Conservation (phyloP, 352 stramenopile genomes). For the Pythium chondricola region DNA sequence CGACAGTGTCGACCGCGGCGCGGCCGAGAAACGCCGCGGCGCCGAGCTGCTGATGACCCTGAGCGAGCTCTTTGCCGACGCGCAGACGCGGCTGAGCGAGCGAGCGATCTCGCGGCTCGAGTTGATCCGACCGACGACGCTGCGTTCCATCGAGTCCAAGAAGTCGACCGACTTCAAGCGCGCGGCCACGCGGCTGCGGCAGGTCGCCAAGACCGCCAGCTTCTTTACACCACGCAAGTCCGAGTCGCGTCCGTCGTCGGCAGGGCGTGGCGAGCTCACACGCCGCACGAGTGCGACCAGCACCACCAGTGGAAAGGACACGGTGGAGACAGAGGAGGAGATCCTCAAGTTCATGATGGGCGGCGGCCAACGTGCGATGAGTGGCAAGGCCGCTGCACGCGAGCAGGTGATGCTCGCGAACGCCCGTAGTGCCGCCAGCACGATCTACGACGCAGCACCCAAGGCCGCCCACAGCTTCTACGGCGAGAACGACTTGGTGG, state of each 20-base stretch:
- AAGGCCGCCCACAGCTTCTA: constrained; percentile 76
- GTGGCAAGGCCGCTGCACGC: constrained; percentile 48
- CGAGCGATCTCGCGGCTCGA: constrained; percentile 39
- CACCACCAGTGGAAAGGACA: not conserved
- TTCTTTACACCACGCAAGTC: constrained; percentile 49
- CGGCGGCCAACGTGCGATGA: constrained; percentile 33
- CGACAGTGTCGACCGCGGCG: constrained; percentile 20
- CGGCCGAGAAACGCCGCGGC: constrained; percentile 54
- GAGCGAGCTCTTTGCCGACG: constrained; percentile 43
- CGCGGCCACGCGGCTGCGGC: constrained; percentile 58
- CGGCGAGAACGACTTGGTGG: constrained; percentile 47
- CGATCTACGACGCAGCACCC: constrained; percentile 31
- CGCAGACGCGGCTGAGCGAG: constrained; percentile 45
- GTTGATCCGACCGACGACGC: constrained; percentile 34
- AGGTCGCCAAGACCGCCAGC: constrained; percentile 37
- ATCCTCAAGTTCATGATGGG: not conserved
- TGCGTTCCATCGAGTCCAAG: constrained; percentile 48
- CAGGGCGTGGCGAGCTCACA: no score
- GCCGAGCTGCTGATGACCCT: constrained; percentile 66
- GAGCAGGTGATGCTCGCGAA: constrained; percentile 34
- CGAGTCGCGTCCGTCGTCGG: no score
- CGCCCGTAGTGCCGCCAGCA: constrained; percentile 34
- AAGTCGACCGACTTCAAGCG: constrained; percentile 61
- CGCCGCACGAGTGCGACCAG: not conserved
- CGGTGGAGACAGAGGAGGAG: not conserved